Conservation (phyloP, 2,329 filamentous ascomycete genomes). For the Talaromyces pinophilus region DNA sequence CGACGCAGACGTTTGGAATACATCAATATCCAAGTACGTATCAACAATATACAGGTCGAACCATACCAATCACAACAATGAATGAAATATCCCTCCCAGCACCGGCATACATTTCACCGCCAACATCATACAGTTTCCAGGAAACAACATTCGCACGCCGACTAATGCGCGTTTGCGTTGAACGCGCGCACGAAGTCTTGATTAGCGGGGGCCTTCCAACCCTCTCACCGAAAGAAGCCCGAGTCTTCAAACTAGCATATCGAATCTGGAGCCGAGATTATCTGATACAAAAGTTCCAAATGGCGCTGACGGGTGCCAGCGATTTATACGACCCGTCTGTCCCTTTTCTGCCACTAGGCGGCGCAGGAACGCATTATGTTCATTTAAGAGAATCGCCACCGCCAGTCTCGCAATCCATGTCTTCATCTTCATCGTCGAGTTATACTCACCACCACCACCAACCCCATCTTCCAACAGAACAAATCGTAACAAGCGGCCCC, state of each 20-base stretch:
- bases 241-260: slow-evolving; percentile 20
- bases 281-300: slow-evolving; percentile 7
- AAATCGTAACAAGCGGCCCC: slow-evolving; percentile 7
- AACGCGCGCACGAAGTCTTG: slow-evolving; percentile 13
- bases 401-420: neutral
- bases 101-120: slow-evolving; percentile 9
- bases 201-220: neutral
- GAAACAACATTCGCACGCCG: slow-evolving; percentile 20
- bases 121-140: slow-evolving; percentile 20
- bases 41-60: neutral
- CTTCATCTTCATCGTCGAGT: neutral
- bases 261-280: slow-evolving; percentile 17
- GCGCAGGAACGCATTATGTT: slow-evolving; percentile 15
- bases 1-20: neutral
- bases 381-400: neutral
- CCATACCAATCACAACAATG: neutral
- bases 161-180: slow-evolving; percentile 19
- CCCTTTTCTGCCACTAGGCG: slow-evolving; percentile 12
- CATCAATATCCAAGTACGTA: neutral
- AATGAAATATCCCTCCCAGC: neutral
- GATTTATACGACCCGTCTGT: slow-evolving; percentile 4
- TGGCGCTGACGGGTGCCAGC: neutral
- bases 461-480: neutral
- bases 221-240: neutral
- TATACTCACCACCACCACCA: neutral